These are phyloP conservation scores for Myxozyma monticola DNA, from an alignment of 805 yeast species.

Conservation along the genomic window DNA sequence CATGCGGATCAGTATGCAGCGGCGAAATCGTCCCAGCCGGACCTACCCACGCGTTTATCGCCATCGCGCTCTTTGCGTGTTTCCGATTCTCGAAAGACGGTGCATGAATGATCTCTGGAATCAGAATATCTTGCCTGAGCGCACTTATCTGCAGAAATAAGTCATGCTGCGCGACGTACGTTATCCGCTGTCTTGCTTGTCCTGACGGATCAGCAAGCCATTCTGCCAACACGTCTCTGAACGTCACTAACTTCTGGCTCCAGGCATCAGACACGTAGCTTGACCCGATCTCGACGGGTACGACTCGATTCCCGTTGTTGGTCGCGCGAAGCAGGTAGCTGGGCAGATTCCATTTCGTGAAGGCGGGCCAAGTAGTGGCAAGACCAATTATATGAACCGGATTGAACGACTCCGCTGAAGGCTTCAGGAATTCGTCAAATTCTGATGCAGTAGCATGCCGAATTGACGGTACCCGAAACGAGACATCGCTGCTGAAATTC, in stretches of 20 bases:
- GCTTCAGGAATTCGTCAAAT: neutral
- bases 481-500: neutral
- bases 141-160: conserved; percentile 28
- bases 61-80: neutral
- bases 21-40: conserved; percentile 34
- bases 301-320: conserved; percentile 28
- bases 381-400: conserved; percentile 15
- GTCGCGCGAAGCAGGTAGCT: conserved; percentile 27
- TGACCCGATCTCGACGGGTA: conserved; percentile 35
- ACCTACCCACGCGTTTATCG: conserved; percentile 34
- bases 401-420: neutral
- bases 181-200: conserved; percentile 10
- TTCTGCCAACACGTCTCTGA: conserved; percentile 26
- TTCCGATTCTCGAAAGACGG: conserved; percentile 17
- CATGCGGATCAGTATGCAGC: conserved; percentile 33
- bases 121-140: conserved; percentile 26
- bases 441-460: neutral
- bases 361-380: conserved; percentile 28
- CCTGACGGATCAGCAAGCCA: conserved; percentile 8
- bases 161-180: conserved; percentile 33
- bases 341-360: conserved; percentile 28
- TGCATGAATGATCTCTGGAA: conserved; percentile 29
- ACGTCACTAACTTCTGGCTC: conserved; percentile 28
- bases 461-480: neutral
- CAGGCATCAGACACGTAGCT: conserved; percentile 30